Evolutionary conservation across 2,329 filamentous ascomycete species (phyloP), one percentile per base, ranked within the genome.

Genomic region (Penicillium frequentans): DNA sequence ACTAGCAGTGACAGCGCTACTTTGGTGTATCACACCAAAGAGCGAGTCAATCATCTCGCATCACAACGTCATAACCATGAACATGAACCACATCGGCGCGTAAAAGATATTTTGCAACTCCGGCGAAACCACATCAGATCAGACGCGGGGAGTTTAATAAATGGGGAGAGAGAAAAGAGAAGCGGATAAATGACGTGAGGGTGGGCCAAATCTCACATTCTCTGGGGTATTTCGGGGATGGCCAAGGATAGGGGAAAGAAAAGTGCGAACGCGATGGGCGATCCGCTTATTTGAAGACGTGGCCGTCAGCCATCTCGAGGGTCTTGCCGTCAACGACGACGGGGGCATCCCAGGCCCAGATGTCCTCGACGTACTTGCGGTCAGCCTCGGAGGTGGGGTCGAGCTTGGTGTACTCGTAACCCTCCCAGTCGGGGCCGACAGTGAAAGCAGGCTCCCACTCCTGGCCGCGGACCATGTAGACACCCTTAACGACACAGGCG

Each of bases 351-450:
- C 92, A 96, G 62, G 86, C 83, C 95, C 95, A 99, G 81, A 89
- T 84, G 75, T 90, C 87, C 74, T 95, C 87, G 73, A 99, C 83
- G 76, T 90, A 93, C 76, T 90, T 88, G 75, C 84, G 86, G 85
- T 98, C 91, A 79, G 93, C 91, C 54, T 84, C 77, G 77, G 91
- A 96, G 77, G 79, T 86, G 75, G 86, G 89, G 84, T 99, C 93
- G 72, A 99, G 91, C 89, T 97, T 98, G 78, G 82, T 89, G 87
- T 98, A 98, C 70, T 85, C 79, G 86, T 98, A 99, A 83, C 90
- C 93, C 86, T 99, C 95, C 79, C 85, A 92, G 82, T 99, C 95
- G 71, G 95, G 95, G 74, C 93, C 95, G 72, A 99, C 95, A 70
- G 98, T 91, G 77, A 99, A 97, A 71, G 92, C 95, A 61, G 91